Base-by-base conservation (phyloP, 2,329 filamentous ascomycete species). In the Talaromyces sp. region DNA sequence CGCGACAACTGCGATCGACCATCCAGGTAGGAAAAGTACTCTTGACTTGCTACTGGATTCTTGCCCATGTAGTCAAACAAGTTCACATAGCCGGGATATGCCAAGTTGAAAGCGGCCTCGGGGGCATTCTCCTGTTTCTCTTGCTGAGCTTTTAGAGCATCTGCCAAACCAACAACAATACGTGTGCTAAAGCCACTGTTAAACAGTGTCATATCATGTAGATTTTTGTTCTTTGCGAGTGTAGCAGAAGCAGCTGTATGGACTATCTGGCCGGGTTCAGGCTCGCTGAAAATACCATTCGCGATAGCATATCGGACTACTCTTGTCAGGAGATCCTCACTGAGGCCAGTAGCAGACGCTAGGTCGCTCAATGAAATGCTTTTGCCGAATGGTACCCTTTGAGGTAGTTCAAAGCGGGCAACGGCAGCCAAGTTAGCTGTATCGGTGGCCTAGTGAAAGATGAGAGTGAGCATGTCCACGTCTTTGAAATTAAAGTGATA, bases 231-330 rank as follows among this genome's bases (percentile, higher is more conserved):
- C n/a, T 36, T 37, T 15, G 46, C 46, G 13, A 57, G 48, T 9
- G 40, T n/a, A 7, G 56, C 56, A 8, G 56, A 57, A 0, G 46
- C 48, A 9, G 56, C 48, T 15, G 36, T 57, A 10, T 57, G 46
- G 5, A 19, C 25, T 9, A 57, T 31, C 11, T 10, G 28, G 28
- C 48, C 46, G 25, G 48, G 37, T 6, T 15, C 15, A n/a, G 28
- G 21, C 46, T 57, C 56, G 28, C 17, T 33, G 31, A 57, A 57
- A 13, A 57, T 57, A 6, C 56, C 45, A 37, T 57, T 57, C 17
- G 37, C 11, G 33, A 48, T 40, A 6, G 56, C 36, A 5, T 43
- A 48, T 15, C 56, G 56, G 10, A 57, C 17, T 25, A 25, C 22
- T 13, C 41, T 37, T n/a, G 33, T 37, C 13, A 50, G 36, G 2